Evolutionary conservation across 176 grass and related monocot species (phyloP).

Genomic region (sorghum (Sorghum bicolor)): DNA sequence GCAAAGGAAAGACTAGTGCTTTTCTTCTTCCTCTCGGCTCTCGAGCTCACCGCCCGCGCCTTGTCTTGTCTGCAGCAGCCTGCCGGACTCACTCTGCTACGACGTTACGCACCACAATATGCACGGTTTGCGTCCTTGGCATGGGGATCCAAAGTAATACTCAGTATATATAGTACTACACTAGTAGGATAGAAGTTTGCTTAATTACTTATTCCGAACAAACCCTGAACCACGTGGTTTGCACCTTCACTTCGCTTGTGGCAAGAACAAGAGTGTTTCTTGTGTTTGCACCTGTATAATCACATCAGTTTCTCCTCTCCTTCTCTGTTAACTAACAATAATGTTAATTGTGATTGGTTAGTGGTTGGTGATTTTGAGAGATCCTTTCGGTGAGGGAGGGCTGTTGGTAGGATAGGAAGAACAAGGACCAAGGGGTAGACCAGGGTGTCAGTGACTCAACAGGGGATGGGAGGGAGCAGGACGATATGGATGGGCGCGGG

Average conservation of each 20-base stretch:
- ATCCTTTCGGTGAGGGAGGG: neutral
- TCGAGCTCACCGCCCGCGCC: neutral
- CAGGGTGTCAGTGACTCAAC: neutral
- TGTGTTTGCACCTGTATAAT: neutral
- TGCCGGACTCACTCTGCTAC: too few species aligned
- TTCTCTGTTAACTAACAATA: neutral
- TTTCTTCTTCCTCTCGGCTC: neutral
- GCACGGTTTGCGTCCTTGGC: too few species aligned
- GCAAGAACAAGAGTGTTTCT: neutral
- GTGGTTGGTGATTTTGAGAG: neutral
- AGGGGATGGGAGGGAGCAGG: neutral
- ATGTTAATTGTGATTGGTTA: neutral
- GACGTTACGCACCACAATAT: too few species aligned
- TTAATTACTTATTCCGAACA: too few species aligned
- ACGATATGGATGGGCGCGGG: neutral
- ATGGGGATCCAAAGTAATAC: too few species aligned
- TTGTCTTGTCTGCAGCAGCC: neutral
- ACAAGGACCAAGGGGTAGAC: neutral
- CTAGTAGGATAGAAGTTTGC: too few species aligned
- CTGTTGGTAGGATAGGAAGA: neutral
- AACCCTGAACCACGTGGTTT: neutral
- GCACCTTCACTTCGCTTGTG: neutral
- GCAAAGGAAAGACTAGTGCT: neutral
- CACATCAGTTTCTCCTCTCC: neutral
- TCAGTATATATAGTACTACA: too few species aligned